Base-by-base conservation (phyloP, 805 yeast genomes). In the Candida verbasci region DNA sequence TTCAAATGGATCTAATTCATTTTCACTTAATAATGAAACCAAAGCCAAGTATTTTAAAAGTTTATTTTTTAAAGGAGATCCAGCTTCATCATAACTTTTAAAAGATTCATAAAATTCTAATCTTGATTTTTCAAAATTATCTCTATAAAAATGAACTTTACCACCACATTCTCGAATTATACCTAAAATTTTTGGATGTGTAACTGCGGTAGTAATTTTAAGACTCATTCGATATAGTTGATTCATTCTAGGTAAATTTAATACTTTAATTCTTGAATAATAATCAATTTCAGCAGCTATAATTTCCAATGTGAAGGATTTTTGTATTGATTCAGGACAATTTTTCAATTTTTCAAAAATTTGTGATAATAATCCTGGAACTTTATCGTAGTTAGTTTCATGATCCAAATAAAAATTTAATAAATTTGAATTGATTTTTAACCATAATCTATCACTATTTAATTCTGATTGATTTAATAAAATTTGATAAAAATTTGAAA, bases 151-250 rank as follows among this genome's bases (percentile, higher is more conserved):
- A 34, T 74, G 71, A 44, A 85, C 68, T 36, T 77, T 72, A 2
- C 88, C 95, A 0, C 87, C 86, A 45, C 86, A 80, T 53, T 85
- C 91, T 42, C 77, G 71, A 17, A 86, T 72, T n/a, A 81, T 73
- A 1, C 91, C 95, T 55, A 79, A 65, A 18, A 82, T 78, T 32
- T 72, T 65, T 1, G 94, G 88, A 49, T 86, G 94, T 1, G 88
- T 83, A 2, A 83, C 80, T 2, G 86, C 83, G 0, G 79, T 65
- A 6, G 74, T 70, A 15, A 80, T 62, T 5, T 55, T 43, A 12
- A 48, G 37, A 37, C 68, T 60, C 41, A 74, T 61, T 18, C 64
- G 56, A 44, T 82, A 76, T 15, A 80, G 60, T 33, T 68, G 61
- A 36, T 67, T 65, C 29, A 82, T 58, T 38, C 61, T 57, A 3